Base-by-base conservation (phyloP, 1,284 basidiomycete genomes). In the Sporisorium scitamineum region DNA sequence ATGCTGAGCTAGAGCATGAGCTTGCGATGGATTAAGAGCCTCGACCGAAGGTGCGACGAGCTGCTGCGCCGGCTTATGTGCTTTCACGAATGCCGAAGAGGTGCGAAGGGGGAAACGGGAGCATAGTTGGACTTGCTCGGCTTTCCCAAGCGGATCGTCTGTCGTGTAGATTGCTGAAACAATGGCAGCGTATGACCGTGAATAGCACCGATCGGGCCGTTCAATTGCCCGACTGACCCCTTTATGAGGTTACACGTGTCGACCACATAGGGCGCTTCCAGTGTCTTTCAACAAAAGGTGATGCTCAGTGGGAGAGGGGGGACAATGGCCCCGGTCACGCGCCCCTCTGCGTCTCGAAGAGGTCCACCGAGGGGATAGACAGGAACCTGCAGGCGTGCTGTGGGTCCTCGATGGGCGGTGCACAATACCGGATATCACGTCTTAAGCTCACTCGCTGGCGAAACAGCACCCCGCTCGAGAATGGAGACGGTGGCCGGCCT, bases 351-450 rank as follows among this genome's bases (percentile, higher is more conserved):
- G 29, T n/a, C 13, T 16, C 37, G 16, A 39, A 39, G 37, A 8
- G 4, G 18, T 27, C 27, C 47, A 48, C 47, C 10, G 27, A 29
- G 16, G 13, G 47, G 8, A 16, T 9, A n/a, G 10, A 29, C 26
- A 48, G n/a, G 27, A 48, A 48, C 47, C 27, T 48, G 37, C 37
- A 39, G n/a, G n/a, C n/a, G n/a, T n/a, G n/a, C n/a, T n/a, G n/a
- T n/a, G n/a, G n/a, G n/a, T n/a, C n/a, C n/a, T n/a, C n/a, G n/a
- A n/a, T n/a, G n/a, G n/a, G n/a, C n/a, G n/a, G n/a, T n/a, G n/a
- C n/a, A n/a, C n/a, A n/a, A n/a, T n/a, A n/a, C n/a, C n/a, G n/a
- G n/a, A n/a, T n/a, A 34, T 18, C 37, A 39, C 37, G 37, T 39
- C 37, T 18, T n/a, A 5, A 39, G 37, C 7, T n/a, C n/a, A n/a